Evolutionary conservation across 805 yeast genomes (phyloP).

Genomic region (Saturnispora bothae): DNA sequence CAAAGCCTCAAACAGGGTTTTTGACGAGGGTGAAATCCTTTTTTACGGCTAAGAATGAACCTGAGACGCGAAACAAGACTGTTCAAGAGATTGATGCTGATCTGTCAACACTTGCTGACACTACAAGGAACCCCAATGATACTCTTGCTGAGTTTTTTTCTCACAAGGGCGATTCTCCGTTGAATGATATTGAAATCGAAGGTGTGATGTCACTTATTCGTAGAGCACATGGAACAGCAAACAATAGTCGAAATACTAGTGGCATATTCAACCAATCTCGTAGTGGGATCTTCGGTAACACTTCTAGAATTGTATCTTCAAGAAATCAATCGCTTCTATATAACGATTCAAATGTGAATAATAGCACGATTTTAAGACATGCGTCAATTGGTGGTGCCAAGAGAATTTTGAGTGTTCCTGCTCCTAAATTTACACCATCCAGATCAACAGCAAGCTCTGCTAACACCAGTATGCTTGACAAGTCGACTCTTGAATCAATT

Average conservation of each 20-base stretch:
- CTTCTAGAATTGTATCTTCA: slow-evolving; percentile 3
- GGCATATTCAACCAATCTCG: slow-evolving; percentile 4
- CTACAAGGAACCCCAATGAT: slow-evolving; percentile 39
- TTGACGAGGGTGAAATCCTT: slow-evolving; percentile 10
- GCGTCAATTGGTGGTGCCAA: slow-evolving; percentile 15
- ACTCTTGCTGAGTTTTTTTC: slow-evolving; percentile 59
- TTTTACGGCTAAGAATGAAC: slow-evolving; percentile 3
- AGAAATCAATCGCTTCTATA: slow-evolving; percentile 9
- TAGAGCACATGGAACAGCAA: slow-evolving; percentile 24
- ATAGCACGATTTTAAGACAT: slow-evolving; percentile 19
- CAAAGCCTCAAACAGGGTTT: slow-evolving; percentile 1
- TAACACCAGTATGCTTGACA: not conserved
- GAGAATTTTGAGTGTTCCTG: slow-evolving; percentile 18
- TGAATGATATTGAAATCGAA: slow-evolving; percentile 65
- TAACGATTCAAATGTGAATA: slow-evolving; percentile 10
- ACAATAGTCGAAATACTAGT: slow-evolving; percentile 10
- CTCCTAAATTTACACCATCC: slow-evolving; percentile 18
- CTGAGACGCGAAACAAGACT: not conserved
- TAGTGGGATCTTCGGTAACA: slow-evolving; percentile 3
- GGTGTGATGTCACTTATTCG: slow-evolving; percentile 61
- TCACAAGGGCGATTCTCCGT: slow-evolving; percentile 65
- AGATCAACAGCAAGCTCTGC: slow-evolving; percentile 11
- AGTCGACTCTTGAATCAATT: slow-evolving; percentile 5
- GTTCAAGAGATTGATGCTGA: not conserved
- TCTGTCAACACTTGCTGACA: not conserved